Conservation (phyloP, 805 yeast species). For the Gaillardinia entomophila region DNA sequence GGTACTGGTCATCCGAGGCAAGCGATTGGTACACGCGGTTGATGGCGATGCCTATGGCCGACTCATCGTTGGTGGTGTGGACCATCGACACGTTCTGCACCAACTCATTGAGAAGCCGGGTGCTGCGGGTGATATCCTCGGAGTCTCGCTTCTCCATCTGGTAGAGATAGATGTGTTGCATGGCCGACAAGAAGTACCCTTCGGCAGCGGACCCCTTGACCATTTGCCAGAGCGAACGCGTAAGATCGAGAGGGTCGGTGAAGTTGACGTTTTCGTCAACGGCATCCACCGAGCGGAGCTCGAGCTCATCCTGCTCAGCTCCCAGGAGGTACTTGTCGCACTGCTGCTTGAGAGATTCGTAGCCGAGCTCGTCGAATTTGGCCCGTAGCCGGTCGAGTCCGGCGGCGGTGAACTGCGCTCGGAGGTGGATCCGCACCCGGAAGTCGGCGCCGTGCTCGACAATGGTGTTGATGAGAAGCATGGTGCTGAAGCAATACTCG, state of each 20-base stretch:
- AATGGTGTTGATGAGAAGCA: slow-evolving; percentile 66
- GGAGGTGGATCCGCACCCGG: slow-evolving; percentile 48
- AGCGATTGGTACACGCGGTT: slow-evolving; percentile 65
- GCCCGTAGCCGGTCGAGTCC: slow-evolving; percentile 14
- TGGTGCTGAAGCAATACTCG: slow-evolving; percentile 67
- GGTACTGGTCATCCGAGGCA: slow-evolving; percentile 82
- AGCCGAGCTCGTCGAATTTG: slow-evolving; percentile 34
- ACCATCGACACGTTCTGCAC: slow-evolving; percentile 56
- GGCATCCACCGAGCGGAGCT: slow-evolving; percentile 27
- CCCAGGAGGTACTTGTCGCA: slow-evolving; percentile 54
- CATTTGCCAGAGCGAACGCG: slow-evolving; percentile 51
- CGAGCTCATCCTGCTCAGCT: slow-evolving; percentile 51
- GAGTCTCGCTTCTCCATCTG: slow-evolving; percentile 46
- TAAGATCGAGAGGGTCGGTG: slow-evolving; percentile 67
- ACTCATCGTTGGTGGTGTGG: slow-evolving; percentile 41
- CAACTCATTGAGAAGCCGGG: slow-evolving; percentile 59
- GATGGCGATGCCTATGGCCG: slow-evolving; percentile 66
- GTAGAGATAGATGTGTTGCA: slow-evolving; percentile 60
- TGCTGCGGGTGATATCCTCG: slow-evolving; percentile 44
- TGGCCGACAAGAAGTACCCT: slow-evolving; percentile 52
- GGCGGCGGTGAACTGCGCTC: slow-evolving; percentile 39
- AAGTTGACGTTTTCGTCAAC: slow-evolving; percentile 46
- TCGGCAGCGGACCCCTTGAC: slow-evolving; percentile 57
- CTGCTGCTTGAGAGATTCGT: slow-evolving; percentile 59
- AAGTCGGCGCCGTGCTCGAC: slow-evolving; percentile 40